phyloP scores from a whole-genome alignment of 306 rosid genomes.

The Rosa persica region DNA sequence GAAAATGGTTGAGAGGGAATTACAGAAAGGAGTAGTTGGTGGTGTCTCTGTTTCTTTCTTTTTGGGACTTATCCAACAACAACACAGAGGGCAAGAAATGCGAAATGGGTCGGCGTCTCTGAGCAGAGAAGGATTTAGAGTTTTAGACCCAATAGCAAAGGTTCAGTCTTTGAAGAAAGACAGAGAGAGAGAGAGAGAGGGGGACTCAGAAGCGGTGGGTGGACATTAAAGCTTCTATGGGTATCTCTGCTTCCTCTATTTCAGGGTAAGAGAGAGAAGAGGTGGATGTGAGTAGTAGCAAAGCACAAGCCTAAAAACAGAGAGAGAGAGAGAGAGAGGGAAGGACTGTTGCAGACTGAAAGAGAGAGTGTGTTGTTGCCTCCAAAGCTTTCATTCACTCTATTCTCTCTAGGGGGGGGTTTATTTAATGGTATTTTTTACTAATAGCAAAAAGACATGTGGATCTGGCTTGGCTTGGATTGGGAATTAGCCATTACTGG shows the following conservation, averaged over 20 bases:
- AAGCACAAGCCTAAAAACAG: neutral
- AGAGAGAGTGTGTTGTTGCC: neutral
- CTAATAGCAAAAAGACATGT: neutral
- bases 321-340: constrained; percentile 8
- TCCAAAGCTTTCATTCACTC: constrained; percentile 31
- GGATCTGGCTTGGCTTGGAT: constrained; percentile 27
- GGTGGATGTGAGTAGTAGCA: neutral
- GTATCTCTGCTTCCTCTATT: constrained; percentile 11
- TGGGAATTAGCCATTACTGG: neutral
- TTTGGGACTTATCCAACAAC: constrained; percentile 28
- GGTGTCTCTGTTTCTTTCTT: constrained; percentile 23
- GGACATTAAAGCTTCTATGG: constrained; percentile 4
- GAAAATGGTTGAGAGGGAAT: constrained; percentile 6
- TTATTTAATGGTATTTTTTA: constrained; percentile 45
- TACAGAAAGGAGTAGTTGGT: constrained; percentile 7
- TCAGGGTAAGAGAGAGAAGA: constrained; percentile 8
- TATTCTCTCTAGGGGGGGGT: constrained; percentile 34
- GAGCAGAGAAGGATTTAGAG: constrained; percentile 40
- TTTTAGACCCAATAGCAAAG: constrained; percentile 24
- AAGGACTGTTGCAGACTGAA: constrained; percentile 8
- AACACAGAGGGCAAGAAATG: constrained; percentile 23
- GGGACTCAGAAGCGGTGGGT: neutral
- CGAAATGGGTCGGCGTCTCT: constrained; percentile 27
- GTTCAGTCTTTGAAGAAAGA: constrained; percentile 39
- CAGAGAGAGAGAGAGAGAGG: neutral